Base-by-base conservation (phyloP, 2,329 filamentous ascomycete genomes). In the Lasiodiplodia theobromae region DNA sequence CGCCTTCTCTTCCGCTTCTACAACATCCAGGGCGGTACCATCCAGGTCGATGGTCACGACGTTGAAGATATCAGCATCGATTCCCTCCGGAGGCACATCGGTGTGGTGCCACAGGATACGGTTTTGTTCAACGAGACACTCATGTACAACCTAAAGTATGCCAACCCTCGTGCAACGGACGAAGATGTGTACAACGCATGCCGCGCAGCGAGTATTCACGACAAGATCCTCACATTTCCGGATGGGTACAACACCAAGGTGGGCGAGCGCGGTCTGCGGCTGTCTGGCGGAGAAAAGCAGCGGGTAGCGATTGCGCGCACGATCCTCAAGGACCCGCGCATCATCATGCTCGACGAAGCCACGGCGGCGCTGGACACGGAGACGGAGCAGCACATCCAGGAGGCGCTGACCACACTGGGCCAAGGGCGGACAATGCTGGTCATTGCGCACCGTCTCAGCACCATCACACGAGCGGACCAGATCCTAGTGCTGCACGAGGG, bases 1-100 rank as follows among this genome's bases (percentile, higher is more conserved):
- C 91, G 96, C 63, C 87, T 98, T 60, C 89, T 99, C 78, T 98
- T 97, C 85, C 92, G 96, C 21, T 99, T 97, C 81, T 99, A 98
- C 84, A 96, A 97, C 77, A 88, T 91, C 67, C 86, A 90, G 65
- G 87, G 89, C 64, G 96, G 96, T 44, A 89, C 85, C 75, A 97
- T 98, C 68, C 88, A 91, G 75, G 85, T 99, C 67, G 96, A 98
- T 76, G 93, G 91, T 8, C 87, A 90, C 69, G 89, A 97, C 76
- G 92, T 97, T 60, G 89, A 92, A 78, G 89, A 94, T 72, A 83
- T 97, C 69, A 97, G 93, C 1, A 97, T 98, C 74, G 93, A 97
- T 80, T 97, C 94, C n/a, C 86, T 99, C 68, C 89, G 96, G 72
- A 87, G 88, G 69, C 91, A 94, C 77, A 97, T 99, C 75, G 96